phyloP scores from a whole-genome alignment of 352 stramenopile species.

The Thraustotheca clavata region DNA sequence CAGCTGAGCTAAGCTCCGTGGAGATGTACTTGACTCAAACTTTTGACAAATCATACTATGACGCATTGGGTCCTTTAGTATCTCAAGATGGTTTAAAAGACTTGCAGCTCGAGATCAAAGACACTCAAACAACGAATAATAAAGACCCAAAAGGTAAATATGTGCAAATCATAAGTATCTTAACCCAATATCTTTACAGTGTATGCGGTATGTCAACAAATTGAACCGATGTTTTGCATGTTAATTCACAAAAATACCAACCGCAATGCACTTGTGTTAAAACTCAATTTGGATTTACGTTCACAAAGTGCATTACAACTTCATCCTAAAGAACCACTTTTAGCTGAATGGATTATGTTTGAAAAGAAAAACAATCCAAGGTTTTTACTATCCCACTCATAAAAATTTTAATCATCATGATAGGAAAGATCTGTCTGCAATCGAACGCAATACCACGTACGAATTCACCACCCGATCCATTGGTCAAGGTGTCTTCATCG shows the following conservation, averaged over 20 bases:
- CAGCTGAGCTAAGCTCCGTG: slow-evolving; percentile 47
- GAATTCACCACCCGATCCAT: slow-evolving; percentile 33
- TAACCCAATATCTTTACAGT: slow-evolving; percentile 18
- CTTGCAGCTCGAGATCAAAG: slow-evolving; percentile 32
- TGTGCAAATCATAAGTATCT: neutral
- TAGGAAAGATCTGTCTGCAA: slow-evolving; percentile 35
- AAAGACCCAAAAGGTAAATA: slow-evolving; percentile 29
- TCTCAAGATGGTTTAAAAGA: slow-evolving; percentile 34
- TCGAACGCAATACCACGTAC: slow-evolving; percentile 52
- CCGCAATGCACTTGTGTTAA: slow-evolving; percentile 47
- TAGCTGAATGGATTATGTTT: slow-evolving; percentile 62
- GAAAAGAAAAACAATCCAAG: slow-evolving; percentile 49
- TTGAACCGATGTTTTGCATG: slow-evolving; percentile 42
- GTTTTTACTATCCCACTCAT: neutral
- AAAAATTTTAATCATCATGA: neutral
- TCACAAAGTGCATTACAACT: slow-evolving; percentile 23
- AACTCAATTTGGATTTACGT: slow-evolving; percentile 29
- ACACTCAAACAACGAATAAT: slow-evolving; percentile 23
- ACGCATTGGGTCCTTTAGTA: slow-evolving; percentile 36
- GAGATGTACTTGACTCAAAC: slow-evolving; percentile 30
- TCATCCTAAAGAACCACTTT: slow-evolving; percentile 29
- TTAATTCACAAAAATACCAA: slow-evolving; percentile 55
- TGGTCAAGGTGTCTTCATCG: slow-evolving; percentile 37
- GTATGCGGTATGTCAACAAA: slow-evolving; percentile 37
- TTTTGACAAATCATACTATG: slow-evolving; percentile 51